phyloP scores from a whole-genome alignment of 106 monocot genomes.

The Ottelia alismoides region DNA sequence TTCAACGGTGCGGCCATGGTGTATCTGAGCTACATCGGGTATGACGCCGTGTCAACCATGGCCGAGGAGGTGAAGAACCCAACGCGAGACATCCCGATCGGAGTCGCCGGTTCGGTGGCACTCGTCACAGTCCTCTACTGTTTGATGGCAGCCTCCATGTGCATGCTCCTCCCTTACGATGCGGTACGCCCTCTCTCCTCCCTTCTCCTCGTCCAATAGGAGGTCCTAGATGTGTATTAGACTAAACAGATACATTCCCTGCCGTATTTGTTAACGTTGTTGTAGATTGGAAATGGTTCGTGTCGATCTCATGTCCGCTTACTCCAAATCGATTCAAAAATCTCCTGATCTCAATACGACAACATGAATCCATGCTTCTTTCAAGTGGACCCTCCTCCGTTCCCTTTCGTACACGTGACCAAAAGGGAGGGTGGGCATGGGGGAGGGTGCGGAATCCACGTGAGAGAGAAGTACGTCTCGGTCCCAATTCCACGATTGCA shows the following conservation, averaged over 20 bases:
- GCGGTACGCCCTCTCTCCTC: slow-evolving; percentile 20
- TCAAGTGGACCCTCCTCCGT: too few species aligned
- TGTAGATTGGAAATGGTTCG: too few species aligned
- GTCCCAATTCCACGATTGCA: too few species aligned
- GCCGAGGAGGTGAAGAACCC: slow-evolving; percentile 87
- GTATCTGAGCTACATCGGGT: slow-evolving; percentile 93
- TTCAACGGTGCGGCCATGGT: slow-evolving; percentile 79
- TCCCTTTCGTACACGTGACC: too few species aligned
- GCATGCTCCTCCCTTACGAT: slow-evolving; percentile 88
- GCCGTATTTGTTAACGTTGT: not conserved
- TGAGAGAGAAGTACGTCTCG: too few species aligned
- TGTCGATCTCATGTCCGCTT: too few species aligned
- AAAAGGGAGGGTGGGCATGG: not conserved
- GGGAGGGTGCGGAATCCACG: too few species aligned
- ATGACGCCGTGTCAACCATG: slow-evolving; percentile 99
- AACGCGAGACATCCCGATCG: slow-evolving; percentile 71
- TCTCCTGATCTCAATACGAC: too few species aligned
- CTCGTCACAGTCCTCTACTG: slow-evolving; percentile 83
- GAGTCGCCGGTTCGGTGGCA: slow-evolving; percentile 78
- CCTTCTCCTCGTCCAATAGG: not conserved
- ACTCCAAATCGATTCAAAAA: too few species aligned
- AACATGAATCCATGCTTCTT: too few species aligned
- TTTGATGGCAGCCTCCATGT: slow-evolving; percentile 85
- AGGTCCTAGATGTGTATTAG: not conserved
- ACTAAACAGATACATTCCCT: too few species aligned